These are phyloP conservation scores for Carex sylvatica DNA, from an alignment of 202 grass and related monocot species.

Conservation along the genomic window DNA sequence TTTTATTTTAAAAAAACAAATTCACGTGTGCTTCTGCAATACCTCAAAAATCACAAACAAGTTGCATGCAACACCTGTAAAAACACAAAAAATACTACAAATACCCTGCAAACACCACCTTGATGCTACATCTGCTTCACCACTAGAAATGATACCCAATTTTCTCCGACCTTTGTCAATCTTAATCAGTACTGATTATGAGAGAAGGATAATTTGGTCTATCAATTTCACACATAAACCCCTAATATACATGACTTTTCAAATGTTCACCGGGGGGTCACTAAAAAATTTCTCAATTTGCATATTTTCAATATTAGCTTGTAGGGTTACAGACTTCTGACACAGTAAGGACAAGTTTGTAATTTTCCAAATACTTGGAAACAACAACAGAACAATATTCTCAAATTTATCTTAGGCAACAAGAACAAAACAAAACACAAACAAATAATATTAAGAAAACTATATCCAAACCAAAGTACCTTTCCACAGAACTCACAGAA, in stretches of 20 bases:
- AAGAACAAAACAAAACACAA: background rate
- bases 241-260: background rate
- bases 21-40: background rate
- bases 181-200: background rate
- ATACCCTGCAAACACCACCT: background rate
- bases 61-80: no score
- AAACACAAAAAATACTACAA: background rate
- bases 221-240: background rate
- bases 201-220: background rate
- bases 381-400: background rate
- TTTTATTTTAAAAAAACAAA: background rate
- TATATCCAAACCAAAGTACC: slow-evolving; percentile 13
- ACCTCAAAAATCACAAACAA: background rate
- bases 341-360: background rate
- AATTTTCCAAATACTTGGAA: background rate
- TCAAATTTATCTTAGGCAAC: background rate
- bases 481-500: slow-evolving; percentile 97
- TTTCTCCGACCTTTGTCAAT: background rate
- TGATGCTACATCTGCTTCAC: background rate
- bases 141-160: background rate
- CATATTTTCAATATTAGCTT: background rate
- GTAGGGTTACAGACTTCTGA: background rate
- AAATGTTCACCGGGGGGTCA: background rate
- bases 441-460: background rate
- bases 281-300: background rate